Conservation (phyloP, 2,329 filamentous ascomycete species). For the Neonectria ditissima region DNA sequence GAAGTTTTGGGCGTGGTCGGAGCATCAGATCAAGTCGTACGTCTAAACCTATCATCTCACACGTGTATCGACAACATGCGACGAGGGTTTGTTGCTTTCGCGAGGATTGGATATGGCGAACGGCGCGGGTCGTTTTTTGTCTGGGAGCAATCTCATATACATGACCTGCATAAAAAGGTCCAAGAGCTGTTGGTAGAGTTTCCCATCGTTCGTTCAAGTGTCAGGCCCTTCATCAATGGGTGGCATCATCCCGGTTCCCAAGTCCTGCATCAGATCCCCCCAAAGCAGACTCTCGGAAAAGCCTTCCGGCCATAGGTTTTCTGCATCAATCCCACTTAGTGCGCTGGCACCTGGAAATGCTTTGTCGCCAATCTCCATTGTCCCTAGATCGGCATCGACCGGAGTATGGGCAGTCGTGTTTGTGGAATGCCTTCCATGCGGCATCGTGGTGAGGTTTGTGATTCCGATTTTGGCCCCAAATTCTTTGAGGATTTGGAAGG, state of each 20-base stretch:
- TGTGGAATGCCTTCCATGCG: neutral
- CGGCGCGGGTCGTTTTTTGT: neutral
- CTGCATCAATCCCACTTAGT: constrained; percentile 13
- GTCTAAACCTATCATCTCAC: constrained; percentile 8
- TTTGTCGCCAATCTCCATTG: constrained; percentile 33
- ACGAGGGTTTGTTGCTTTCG: neutral
- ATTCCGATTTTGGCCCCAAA: constrained; percentile 40
- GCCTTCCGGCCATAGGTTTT: constrained; percentile 34
- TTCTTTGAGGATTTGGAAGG: constrained; percentile 32
- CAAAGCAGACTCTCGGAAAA: constrained; percentile 33
- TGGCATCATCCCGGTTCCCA: constrained; percentile 34
- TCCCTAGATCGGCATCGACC: constrained; percentile 2
- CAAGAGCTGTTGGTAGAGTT: neutral
- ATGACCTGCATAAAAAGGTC: too few species aligned
- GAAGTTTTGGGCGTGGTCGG: constrained; percentile 57
- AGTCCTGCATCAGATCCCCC: constrained; percentile 39
- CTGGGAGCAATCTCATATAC: too few species aligned
- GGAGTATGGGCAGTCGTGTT: neutral
- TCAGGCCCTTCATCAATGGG: constrained; percentile 5
- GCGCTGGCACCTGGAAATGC: constrained; percentile 2
- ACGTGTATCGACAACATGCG: neutral
- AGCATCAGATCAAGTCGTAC: constrained; percentile 51
- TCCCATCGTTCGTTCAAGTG: neutral
- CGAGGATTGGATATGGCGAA: neutral
- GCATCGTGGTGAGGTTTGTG: constrained; percentile 8